These are phyloP conservation scores for Trichosporon inkin DNA, from an alignment of 1,284 basidiomycete genomes.

Conservation along the genomic window DNA sequence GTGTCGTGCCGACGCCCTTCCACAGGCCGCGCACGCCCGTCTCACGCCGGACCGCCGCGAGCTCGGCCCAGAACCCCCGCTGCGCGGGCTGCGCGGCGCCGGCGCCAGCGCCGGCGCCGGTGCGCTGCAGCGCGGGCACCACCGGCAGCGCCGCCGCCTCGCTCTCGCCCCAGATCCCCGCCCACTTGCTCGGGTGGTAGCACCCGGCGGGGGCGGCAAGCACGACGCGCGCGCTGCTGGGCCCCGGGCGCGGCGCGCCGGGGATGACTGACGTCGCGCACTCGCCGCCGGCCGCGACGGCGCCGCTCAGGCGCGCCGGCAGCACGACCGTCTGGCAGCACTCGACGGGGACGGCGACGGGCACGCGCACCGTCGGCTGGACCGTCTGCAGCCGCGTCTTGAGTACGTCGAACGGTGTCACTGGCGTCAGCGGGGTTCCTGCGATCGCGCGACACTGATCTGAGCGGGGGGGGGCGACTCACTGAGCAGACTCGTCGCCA, in stretches of 20 bases:
- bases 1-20: conserved; percentile 81
- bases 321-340: conserved; percentile 44
- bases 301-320: neutral
- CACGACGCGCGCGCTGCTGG: neutral
- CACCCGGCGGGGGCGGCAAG: conserved; percentile 41
- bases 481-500: conserved; percentile 48
- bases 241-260: conserved; percentile 14
- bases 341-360: conserved; percentile 23
- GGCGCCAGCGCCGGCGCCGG: neutral
- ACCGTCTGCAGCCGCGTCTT: conserved; percentile 51
- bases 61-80: conserved; percentile 70
- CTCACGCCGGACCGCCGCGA: conserved; percentile 68
- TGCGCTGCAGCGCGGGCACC: conserved; percentile 29
- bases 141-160: conserved; percentile 33
- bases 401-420: conserved; percentile 53
- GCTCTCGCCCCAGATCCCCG: conserved; percentile 49
- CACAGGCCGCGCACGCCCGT: conserved; percentile 76
- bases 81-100: conserved; percentile 1
- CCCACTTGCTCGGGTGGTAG: conserved; percentile 49
- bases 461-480: conserved; percentile 29
- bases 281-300: neutral
- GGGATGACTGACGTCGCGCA: conserved; percentile 21
- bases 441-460: too few species aligned
- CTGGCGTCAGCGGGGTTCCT: conserved; percentile 28
- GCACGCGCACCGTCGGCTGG: conserved; percentile 31